Evolutionary conservation across 192 early-diverging fungal species (phyloP), one percentile per base, ranked within the genome.

Genomic region (Jimgerdemannia flammicorona): DNA sequence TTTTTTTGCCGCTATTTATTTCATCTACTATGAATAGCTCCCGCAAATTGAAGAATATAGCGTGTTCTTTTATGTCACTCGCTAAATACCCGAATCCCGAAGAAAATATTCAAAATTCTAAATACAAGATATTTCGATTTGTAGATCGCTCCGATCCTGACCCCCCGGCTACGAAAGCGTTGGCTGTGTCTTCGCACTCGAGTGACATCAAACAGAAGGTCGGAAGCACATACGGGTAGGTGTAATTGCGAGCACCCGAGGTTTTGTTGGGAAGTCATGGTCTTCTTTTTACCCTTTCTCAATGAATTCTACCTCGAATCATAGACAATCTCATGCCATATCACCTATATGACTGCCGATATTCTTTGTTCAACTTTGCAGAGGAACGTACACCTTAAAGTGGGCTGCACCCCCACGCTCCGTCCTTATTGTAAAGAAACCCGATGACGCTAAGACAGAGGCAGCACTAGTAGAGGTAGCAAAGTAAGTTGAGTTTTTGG

Each of bases 391-490:
- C 64, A 79, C 71, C 43, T 66, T 91, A 39, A 73, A 81, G 39
- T 94, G 93, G 93, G 75, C 73, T n/a, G 72, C 86, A 1, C 82
- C 79, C 11, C 94, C 96, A 7, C 83, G 90, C 40, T 93, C 85
- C 0, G 89, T 95, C 10, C 83, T 97, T 39, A 87, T 97, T 64
- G 84, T 96, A 66, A 94, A 93, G 75, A 97, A 97, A 80, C 91
- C 90, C 39, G 77, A 91, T 64, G 93, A 93, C 74, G 75, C 79
- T 20, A 75, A 80, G 44, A 95, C 92, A 1, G 88, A 91, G 68
- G 78, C 74, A 8, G 90, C 95, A 14, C 79, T 97, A 39, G 71
- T 89, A 18, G 86, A 91, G 41, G 86, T 96, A 18, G 82, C 84
- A 67, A 83, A 72, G 91, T 90, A 81, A 64, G 71, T 71, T 54